Evolutionary conservation across 1,139 yeast species (phyloP), one percentile per base, ranked within the genome.

Genomic region (Sugiyamaella xylanicola): DNA sequence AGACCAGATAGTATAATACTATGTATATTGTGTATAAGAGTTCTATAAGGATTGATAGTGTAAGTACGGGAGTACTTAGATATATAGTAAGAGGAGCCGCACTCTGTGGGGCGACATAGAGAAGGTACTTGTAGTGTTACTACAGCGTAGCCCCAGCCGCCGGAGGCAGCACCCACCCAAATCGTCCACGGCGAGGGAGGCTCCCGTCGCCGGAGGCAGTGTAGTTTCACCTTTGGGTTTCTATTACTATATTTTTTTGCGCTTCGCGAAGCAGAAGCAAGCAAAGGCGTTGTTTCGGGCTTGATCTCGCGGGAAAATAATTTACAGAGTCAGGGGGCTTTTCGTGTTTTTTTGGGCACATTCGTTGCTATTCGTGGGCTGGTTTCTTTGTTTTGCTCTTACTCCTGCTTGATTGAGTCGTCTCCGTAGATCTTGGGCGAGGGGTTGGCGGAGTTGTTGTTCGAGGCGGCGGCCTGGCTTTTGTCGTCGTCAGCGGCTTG

Each of bases 391-490:
- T 40, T 25, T 5, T 16, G 9, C 13, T 15, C 15, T 41, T 36
- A 46, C 27, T 43, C 48, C 36, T 51, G 54, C 42, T 43, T 20
- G 41, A 32, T 35, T 42, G 40, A 15, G 22, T 41, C 55, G 19
- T 37, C 46, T 36, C 46, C 55, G 51, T 55, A 55, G 42, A 55
- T 50, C 44, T 48, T 47, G 16, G 57, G 57, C 15, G 57, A 55
- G 13, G 54, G 25, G 46, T 46, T 41, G 97, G 92, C 75, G 97
- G 92, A 76, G 72, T 90, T 65, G 74, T 77, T 19, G 87, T 91
- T 53, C 86, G 97, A 75, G 77, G 80, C 22, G 84, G 86, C 66
- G 91, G 90, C 70, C 83, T 78, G 54, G 77, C 90, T 63, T 73
- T 80, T 50, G 48, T 45, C 43, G 32, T 48, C 49, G 58, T 58